Base-by-base conservation (phyloP, 2,329 filamentous ascomycete genomes). In the Cercospora brassicicola region DNA sequence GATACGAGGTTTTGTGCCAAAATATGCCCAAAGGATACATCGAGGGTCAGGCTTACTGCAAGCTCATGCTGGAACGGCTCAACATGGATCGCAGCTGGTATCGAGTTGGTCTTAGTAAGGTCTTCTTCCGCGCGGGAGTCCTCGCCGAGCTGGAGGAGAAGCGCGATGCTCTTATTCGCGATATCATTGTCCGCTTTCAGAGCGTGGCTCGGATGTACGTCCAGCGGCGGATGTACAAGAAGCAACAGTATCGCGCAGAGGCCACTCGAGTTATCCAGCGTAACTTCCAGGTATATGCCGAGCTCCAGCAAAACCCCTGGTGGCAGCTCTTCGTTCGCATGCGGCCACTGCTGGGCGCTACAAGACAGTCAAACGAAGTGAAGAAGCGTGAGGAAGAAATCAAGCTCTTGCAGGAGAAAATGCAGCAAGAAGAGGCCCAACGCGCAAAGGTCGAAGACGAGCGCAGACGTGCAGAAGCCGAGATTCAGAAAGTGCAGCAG, bases 361-460 rank as follows among this genome's bases (percentile, higher is more conserved):
- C 96, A 18, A 88, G 94, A 57, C 96, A 94, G 65, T 93, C 93
- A 0, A 91, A 91, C 10, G 95, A 99, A 79, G 93, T 99, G 55
- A 97, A 97, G 84, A 94, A 92, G 78, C 88, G 94, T 36, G 95
- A 99, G 75, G 93, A 96, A 69, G 92, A 93, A 85, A 99, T 99
- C 71, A 89, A 91, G 70, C 88, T 91, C 75, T 86, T 99, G 0
- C 92, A 95, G 73, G 88, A 90, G 26, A 94, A 94, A 81, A 92
- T 96, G 88, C 86, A 88, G 70, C 82, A 89, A 59, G 94, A 98
- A 75, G 83, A 89, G 8, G 84, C 87, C 11, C 91, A 92, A 65
- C 90, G 91, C 28, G 88, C 92, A 61, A 91, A 88, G 71, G 83
- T 99, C 0, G 95, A 99, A 76, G 95, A 99, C 65, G 95, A 99